Conservation (phyloP, 1,284 basidiomycete species). For the Ustilago crameri region DNA sequence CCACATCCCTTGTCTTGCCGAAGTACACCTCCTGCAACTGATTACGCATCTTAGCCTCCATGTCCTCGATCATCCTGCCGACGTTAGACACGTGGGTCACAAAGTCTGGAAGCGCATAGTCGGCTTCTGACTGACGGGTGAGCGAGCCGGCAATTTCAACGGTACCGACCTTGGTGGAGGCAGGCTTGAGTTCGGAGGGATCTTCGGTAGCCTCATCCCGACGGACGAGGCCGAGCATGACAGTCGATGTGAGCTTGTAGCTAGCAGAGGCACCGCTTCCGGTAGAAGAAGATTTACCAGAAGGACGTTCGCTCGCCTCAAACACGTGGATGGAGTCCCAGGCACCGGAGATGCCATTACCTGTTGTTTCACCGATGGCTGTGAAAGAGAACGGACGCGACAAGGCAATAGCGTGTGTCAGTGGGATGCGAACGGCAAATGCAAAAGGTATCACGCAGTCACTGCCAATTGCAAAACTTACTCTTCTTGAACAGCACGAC, state of each 20-base stretch:
- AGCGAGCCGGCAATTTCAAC: slow-evolving; percentile 92
- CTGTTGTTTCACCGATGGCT: slow-evolving; percentile 48
- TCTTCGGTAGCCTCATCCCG: slow-evolving; percentile 70
- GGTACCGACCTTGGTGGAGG: slow-evolving; percentile 73
- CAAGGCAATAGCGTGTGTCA: not conserved
- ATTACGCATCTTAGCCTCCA: slow-evolving; percentile 99
- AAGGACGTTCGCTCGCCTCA: slow-evolving; percentile 81
- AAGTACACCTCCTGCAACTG: slow-evolving; percentile 87
- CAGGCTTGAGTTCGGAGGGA: slow-evolving; percentile 19
- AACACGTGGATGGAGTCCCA: slow-evolving; percentile 99
- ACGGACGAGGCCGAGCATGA: slow-evolving; percentile 92
- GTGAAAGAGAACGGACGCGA: not conserved
- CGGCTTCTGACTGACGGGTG: slow-evolving; percentile 87
- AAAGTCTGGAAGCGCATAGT: slow-evolving; percentile 52
- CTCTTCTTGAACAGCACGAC: slow-evolving; percentile 96
- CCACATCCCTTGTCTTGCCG: slow-evolving; percentile 94
- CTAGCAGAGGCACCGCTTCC: slow-evolving; percentile 80
- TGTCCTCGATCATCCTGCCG: slow-evolving; percentile 94
- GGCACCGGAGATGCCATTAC: slow-evolving; percentile 72
- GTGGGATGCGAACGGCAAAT: not conserved
- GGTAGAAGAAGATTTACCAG: slow-evolving; percentile 22
- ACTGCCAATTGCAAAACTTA: slow-evolving; percentile 69
- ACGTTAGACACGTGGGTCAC: slow-evolving; percentile 88
- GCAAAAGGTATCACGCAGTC: not conserved
- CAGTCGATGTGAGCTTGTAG: slow-evolving; percentile 96